These are phyloP conservation scores for Pinus tabuliformis DNA, from an alignment of 75 land plant genomes.

Conservation along the genomic window DNA sequence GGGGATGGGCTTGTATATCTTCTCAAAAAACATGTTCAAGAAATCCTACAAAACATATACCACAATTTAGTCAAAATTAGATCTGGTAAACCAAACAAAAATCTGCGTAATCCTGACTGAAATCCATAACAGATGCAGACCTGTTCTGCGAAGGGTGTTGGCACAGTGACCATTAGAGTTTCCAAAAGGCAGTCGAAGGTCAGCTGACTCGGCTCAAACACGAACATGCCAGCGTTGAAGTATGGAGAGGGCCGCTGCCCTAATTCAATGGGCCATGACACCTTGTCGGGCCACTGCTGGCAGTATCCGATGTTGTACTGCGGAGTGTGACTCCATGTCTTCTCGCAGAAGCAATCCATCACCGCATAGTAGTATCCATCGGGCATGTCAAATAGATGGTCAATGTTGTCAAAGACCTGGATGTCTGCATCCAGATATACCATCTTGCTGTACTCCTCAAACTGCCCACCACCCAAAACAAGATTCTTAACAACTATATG, in stretches of 20 bases:
- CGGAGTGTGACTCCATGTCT: slow-evolving; percentile 47
- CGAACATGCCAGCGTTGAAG: slow-evolving; percentile 70
- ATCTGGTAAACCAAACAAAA: too few species aligned
- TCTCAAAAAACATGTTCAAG: too few species aligned
- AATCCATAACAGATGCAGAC: too few species aligned
- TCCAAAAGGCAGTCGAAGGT: slow-evolving; percentile 31
- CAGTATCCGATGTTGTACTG: slow-evolving; percentile 55
- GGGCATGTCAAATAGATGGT: slow-evolving; percentile 42
- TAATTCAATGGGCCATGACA: slow-evolving; percentile 28
- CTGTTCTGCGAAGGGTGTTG: too few species aligned
- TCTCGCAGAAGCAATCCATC: slow-evolving; percentile 69
- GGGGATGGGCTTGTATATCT: too few species aligned
- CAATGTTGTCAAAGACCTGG: slow-evolving; percentile 58
- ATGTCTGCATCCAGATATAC: slow-evolving; percentile 61
- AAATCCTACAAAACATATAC: too few species aligned
- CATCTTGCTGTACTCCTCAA: slow-evolving; percentile 31
- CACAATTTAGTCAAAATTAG: too few species aligned
- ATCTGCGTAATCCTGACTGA: too few species aligned
- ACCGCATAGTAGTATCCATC: slow-evolving; percentile 50
- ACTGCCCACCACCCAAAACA: too few species aligned
- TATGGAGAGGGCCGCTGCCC: slow-evolving; percentile 36
- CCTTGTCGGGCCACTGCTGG: slow-evolving; percentile 61
- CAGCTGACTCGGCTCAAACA: slow-evolving; percentile 41
- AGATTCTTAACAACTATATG: too few species aligned
- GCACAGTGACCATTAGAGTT: too few species aligned